Evolutionary conservation across 768 basidiomycete species (phyloP), one percentile per base, ranked within the genome.

Genomic region (Leccinum variicolor): DNA sequence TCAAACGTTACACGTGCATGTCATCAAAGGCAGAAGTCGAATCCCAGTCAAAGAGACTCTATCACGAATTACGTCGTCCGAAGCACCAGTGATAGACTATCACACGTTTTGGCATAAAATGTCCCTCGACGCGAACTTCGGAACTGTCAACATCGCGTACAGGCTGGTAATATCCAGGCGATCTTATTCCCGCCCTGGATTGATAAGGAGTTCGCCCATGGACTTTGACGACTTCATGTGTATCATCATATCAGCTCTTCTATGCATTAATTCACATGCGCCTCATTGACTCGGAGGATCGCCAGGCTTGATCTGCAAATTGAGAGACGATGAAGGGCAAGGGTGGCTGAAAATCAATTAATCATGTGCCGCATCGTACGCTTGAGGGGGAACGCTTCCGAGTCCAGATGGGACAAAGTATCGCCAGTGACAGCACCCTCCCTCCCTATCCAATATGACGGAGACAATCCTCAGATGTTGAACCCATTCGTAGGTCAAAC

Each of bases 151-250:
- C 36, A 11, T 48, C 55, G 7, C 56, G 52, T 26, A 55, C 25
- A 13, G 64, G 58, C 46, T 19, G 54, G 66, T 14, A 54, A 31
- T 26, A 28, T 13, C 29, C 51, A n/a, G 28, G 25, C 25, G 10
- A 57, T 34, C 4, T 54, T 11, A 31, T 31, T 60, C 6, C 58
- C 39, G 31, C 31, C 61, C 17, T 31, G 29, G 50, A 62, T 60
- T 19, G 36, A 55, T 29, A 52, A 51, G 10, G 41, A 15, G 4
- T 56, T 57, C 50, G 58, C 56, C 10, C 58, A 57, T 26, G 67
- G 49, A n/a, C 54, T 15, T 56, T 3, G 55, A 61, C 25, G 62
- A 53, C 6, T 61, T 66, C 15, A 55, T 58, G 64, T 66, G 56
- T 33, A 33, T 33, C 13, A 33, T 34, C 13, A 33, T n/a, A n/a